phyloP scores from a whole-genome alignment of 192 early-diverging fungal genomes.

The Lobosporangium transversale region DNA sequence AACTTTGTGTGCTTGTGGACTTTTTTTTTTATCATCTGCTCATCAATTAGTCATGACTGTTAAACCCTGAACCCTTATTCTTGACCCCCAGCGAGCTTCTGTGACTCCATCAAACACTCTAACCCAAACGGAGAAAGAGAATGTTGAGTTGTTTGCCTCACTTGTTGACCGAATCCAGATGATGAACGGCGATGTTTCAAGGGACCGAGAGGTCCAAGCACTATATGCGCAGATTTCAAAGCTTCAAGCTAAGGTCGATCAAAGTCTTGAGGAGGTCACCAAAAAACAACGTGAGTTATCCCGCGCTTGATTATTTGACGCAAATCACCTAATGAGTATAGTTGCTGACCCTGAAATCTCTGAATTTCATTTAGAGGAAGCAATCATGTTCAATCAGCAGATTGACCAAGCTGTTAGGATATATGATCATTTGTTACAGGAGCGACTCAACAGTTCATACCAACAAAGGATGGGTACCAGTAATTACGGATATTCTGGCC shows the following conservation, averaged over 20 bases:
- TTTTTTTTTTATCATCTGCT: no score
- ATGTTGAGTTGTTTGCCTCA: constrained; percentile 89
- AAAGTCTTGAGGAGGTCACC: constrained; percentile 76
- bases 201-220: constrained; percentile 81
- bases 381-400: constrained; percentile 85
- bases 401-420: constrained; percentile 81
- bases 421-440: constrained; percentile 90
- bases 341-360: not conserved
- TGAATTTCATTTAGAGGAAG: constrained; percentile 52
- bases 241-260: constrained; percentile 85
- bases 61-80: no score
- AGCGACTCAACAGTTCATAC: constrained; percentile 62
- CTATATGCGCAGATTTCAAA: constrained; percentile 89
- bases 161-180: constrained; percentile 83
- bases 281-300: constrained; percentile 74
- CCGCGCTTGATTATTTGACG: not conserved
- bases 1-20: no score
- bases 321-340: no score
- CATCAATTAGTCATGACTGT: no score
- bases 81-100: no score
- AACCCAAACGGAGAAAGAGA: constrained; percentile 83
- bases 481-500: constrained; percentile 24
- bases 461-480: constrained; percentile 25
- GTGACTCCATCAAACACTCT: no score
- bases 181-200: constrained; percentile 79